These are phyloP conservation scores for Pogostemon cablin DNA, from an alignment of 257 asterid species.

Conservation along the genomic window DNA sequence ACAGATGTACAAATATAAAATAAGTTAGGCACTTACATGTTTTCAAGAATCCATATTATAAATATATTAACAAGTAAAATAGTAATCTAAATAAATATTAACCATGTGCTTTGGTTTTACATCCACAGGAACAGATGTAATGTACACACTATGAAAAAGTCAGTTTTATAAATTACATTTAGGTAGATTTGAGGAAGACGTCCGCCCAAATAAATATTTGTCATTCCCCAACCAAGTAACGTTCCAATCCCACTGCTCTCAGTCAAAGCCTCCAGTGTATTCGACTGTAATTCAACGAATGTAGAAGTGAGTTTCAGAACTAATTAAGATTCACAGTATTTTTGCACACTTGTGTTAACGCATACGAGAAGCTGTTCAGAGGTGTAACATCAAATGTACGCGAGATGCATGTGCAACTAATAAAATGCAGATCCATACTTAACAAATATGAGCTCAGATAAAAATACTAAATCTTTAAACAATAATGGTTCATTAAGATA, in stretches of 20 bases:
- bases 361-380: constrained; percentile 1
- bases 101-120: neutral
- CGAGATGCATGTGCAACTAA: neutral
- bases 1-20: neutral
- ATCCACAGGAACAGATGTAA: neutral
- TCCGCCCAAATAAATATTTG: constrained; percentile 67
- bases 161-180: constrained; percentile 47
- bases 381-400: neutral
- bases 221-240: constrained; percentile 84
- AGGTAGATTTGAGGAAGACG: constrained; percentile 74
- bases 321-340: neutral
- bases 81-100: constrained; percentile 2
- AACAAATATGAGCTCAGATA: neutral
- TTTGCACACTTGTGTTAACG: neutral
- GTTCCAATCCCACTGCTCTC: constrained; percentile 49
- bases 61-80: neutral
- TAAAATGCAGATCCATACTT: neutral
- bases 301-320: neutral
- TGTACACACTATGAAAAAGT: neutral
- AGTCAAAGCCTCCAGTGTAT: constrained; percentile 28
- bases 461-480: neutral
- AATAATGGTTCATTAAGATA: constrained; percentile 2
- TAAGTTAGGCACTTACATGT: constrained; percentile 4
- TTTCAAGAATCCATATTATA: neutral
- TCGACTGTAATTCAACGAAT: constrained; percentile 40